These are phyloP conservation scores for Globisporangium alternatum DNA, from an alignment of 352 stramenopile genomes.

Conservation along the genomic window DNA sequence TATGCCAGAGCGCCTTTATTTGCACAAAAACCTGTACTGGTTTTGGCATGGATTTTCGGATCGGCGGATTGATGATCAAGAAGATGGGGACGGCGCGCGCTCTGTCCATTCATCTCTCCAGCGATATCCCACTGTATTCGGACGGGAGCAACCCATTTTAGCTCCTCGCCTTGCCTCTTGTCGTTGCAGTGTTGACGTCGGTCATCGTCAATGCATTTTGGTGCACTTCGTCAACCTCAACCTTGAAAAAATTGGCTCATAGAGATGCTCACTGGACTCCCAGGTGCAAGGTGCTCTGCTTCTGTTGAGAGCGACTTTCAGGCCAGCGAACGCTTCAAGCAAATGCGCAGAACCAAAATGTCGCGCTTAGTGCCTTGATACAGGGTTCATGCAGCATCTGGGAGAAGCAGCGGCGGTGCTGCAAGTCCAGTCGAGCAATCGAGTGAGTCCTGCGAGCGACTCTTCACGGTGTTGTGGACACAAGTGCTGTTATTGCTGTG, in stretches of 20 bases:
- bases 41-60: no score
- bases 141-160: constrained; percentile 4
- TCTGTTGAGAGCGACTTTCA: neutral
- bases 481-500: neutral
- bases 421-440: neutral
- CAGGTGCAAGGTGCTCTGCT: neutral
- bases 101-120: constrained; percentile 1
- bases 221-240: neutral
- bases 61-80: neutral
- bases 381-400: neutral
- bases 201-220: no score
- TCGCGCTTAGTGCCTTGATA: neutral
- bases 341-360: neutral
- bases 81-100: neutral
- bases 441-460: neutral
- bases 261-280: neutral
- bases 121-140: constrained; percentile 2
- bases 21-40: no score
- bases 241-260: neutral
- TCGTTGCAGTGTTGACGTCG: neutral
- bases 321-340: neutral
- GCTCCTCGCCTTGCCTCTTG: neutral
- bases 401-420: neutral
- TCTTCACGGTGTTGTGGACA: neutral
- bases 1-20: no score